phyloP scores from a whole-genome alignment of 768 basidiomycete genomes.

The Rhizopogon vulgaris region DNA sequence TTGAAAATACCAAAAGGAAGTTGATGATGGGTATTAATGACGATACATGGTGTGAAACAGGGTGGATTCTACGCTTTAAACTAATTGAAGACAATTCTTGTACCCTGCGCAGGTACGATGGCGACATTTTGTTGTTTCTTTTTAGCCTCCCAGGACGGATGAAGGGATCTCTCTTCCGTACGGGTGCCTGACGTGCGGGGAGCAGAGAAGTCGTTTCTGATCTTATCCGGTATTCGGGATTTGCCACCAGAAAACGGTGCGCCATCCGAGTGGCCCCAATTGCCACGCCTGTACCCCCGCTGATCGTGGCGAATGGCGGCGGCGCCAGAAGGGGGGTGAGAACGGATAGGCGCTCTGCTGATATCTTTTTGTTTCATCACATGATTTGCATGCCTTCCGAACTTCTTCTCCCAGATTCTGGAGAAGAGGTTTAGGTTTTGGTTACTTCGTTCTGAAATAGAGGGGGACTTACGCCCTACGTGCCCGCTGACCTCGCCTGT shows the following conservation, averaged over 20 bases:
- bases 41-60: background rate
- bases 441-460: background rate
- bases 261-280: conserved; percentile 8
- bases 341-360: conserved; percentile 8
- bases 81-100: conserved; percentile 66
- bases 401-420: conserved; percentile 99
- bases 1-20: background rate
- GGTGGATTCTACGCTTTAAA: background rate
- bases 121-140: conserved; percentile 61
- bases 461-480: conserved; percentile 73
- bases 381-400: conserved; percentile 86
- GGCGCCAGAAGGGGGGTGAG: conserved; percentile 1
- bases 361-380: conserved; percentile 53
- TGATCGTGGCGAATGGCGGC: conserved; percentile 9
- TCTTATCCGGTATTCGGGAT: background rate
- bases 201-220: background rate
- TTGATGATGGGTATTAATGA: background rate
- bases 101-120: conserved; percentile 67
- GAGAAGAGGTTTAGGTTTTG: background rate
- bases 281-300: conserved; percentile 10
- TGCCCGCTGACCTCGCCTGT: conserved; percentile 91
- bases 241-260: conserved; percentile 14
- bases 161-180: conserved; percentile 39
- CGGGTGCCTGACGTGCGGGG: background rate
- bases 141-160: conserved; percentile 98